These are phyloP conservation scores for Trichoderma simmonsii DNA, from an alignment of 2,329 filamentous ascomycete genomes.

Conservation along the genomic window DNA sequence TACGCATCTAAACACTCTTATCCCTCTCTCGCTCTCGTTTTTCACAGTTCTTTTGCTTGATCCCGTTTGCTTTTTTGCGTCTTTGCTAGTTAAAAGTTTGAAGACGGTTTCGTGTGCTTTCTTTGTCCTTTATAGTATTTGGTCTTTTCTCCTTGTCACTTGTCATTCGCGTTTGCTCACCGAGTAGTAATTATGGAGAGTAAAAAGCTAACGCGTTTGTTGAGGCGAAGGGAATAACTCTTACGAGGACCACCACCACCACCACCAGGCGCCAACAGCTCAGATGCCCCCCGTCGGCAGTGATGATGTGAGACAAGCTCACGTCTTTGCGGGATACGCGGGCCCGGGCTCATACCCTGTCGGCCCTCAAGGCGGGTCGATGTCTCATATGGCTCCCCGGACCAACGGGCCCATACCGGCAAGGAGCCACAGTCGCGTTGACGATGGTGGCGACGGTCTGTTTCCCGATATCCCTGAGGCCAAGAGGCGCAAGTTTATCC, in stretches of 20 bases:
- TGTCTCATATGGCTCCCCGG: conserved; percentile 57
- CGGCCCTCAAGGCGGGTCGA: conserved; percentile 49
- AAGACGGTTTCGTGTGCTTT: neutral
- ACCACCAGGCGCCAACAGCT: conserved; percentile 58
- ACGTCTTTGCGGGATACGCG: conserved; percentile 70
- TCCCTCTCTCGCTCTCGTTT: neutral
- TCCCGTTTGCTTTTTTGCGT: neutral
- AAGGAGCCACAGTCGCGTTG: conserved; percentile 40
- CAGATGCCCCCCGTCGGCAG: conserved; percentile 46
- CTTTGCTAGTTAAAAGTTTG: neutral
- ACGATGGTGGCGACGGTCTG: conserved; percentile 64
- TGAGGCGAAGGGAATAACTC: conserved; percentile 60
- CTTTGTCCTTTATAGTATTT: neutral
- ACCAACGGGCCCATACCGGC: conserved; percentile 35
- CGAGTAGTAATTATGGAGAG: conserved; percentile 22
- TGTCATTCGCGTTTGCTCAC: conserved; percentile 16
- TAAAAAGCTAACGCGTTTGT: conserved; percentile 33
- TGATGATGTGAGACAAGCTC: conserved; percentile 68
- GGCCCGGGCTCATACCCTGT: conserved; percentile 55
- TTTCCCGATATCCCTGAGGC: conserved; percentile 87
- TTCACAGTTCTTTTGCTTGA: neutral
- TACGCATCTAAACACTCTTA: neutral
- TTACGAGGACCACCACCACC: conserved; percentile 66
- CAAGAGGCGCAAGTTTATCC: conserved; percentile 93
- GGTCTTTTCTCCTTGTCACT: neutral